Percentiles rank a stretch among this genome's conserved stretches.
These are phyloP conservation scores for Tetrahymena thermophila DNA, from an alignment of 73 alveolate species.

Conservation along the genomic window DNA sequence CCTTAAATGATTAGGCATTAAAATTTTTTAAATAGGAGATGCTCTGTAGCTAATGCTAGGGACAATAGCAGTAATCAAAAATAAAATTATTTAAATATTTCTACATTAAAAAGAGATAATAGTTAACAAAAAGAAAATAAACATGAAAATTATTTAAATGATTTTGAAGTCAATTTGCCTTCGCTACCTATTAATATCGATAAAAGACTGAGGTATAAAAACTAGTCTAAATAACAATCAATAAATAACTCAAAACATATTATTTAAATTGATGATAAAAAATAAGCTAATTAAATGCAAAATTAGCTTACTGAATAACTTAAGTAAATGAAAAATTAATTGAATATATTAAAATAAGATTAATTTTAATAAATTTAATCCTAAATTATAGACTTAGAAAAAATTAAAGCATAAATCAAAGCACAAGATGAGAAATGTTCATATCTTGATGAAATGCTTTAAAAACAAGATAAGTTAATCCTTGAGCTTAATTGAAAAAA, in stretches of 20 bases:
- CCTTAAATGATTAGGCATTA: neutral
- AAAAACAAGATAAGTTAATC: neutral
- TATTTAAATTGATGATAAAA: too few relatives aligned
- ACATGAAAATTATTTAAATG: neutral
- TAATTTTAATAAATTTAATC: neutral
- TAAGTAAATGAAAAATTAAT: too few relatives aligned
- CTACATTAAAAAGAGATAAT: neutral
- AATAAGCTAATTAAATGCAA: neutral
- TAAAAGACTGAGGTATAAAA: neutral
- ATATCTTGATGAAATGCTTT: neutral
- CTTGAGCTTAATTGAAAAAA: neutral
- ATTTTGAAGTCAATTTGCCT: neutral
- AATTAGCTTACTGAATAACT: neutral
- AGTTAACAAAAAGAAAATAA: neutral
- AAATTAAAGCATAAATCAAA: neutral
- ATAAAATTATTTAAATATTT: too few relatives aligned
- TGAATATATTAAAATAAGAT: neutral
- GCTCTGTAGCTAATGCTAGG: neutral
- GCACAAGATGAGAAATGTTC: neutral
- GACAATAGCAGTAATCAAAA: neutral
- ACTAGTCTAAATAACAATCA: neutral
- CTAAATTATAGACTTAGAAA: neutral
- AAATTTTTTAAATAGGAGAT: neutral
- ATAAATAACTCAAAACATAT: too few relatives aligned
- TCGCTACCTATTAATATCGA: neutral